Evolutionary conservation across 1,284 basidiomycete genomes (phyloP).

Genomic region (Inonotus obliquus): DNA sequence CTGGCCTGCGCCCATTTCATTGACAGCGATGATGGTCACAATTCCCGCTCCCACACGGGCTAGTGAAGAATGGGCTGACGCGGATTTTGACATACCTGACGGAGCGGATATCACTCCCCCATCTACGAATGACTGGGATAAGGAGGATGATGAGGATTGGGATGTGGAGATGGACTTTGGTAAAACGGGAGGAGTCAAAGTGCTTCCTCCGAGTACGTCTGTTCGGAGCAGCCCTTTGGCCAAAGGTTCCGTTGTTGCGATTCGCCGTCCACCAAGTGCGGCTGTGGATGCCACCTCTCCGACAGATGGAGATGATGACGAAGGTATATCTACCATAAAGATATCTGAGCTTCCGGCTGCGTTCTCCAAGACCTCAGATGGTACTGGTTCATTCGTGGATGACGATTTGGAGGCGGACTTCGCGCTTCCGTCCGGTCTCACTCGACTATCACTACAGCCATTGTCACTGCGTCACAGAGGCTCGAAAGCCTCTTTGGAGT

Average conservation of each 20-base stretch:
- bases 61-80: constrained; percentile 77
- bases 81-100: constrained; percentile 78
- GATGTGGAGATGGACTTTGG: constrained; percentile 69
- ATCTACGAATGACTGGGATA: constrained; percentile 51
- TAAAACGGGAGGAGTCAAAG: constrained; percentile 45
- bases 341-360: constrained; percentile 47
- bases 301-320: constrained; percentile 64
- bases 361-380: constrained; percentile 29
- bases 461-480: constrained; percentile 64
- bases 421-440: constrained; percentile 70
- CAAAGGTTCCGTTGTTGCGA: constrained; percentile 57
- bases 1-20: constrained; percentile 16
- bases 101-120: constrained; percentile 56
- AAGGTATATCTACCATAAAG: constrained; percentile 77
- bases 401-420: constrained; percentile 76
- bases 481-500: constrained; percentile 77
- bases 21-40: constrained; percentile 43
- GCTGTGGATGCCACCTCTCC: constrained; percentile 23
- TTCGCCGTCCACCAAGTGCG: constrained; percentile 54
- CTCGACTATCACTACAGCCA: constrained; percentile 70
- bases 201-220: constrained; percentile 29
- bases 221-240: constrained; percentile 28
- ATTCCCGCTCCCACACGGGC: constrained; percentile 54
- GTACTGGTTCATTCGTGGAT: constrained; percentile 34
- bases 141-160: constrained; percentile 63